Conservation (phyloP, 2,329 filamentous ascomycete genomes). For the Clarireedia sp. region DNA sequence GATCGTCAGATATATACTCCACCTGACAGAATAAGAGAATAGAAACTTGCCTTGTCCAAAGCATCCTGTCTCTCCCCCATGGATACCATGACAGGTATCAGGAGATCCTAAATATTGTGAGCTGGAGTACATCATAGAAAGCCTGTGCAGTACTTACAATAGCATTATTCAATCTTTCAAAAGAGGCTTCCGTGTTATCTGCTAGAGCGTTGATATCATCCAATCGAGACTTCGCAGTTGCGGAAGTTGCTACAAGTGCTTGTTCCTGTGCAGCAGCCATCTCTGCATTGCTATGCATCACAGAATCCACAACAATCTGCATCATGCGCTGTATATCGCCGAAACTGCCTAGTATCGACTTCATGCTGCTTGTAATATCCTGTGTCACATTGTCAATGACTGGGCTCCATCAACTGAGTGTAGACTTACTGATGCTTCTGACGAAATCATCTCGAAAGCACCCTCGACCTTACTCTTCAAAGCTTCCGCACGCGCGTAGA, state of each 20-base stretch:
- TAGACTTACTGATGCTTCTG: constrained; percentile 8
- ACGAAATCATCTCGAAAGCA: constrained; percentile 21
- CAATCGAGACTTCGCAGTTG: constrained; percentile 16
- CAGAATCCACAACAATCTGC: constrained; percentile 14
- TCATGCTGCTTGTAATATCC: constrained; percentile 2
- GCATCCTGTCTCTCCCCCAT: constrained; percentile 19
- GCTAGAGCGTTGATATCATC: constrained; percentile 18
- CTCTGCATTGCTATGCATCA: constrained; percentile 20
- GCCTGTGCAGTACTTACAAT: constrained; percentile 13
- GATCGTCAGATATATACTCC: neutral
- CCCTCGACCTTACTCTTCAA: constrained; percentile 19
- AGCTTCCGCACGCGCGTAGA: constrained; percentile 16
- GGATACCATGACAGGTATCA: constrained; percentile 17
- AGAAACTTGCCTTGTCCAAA: constrained; percentile 18
- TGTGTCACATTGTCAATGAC: neutral
- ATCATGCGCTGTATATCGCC: constrained; percentile 15
- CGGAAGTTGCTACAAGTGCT: constrained; percentile 19
- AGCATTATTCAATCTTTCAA: constrained; percentile 14
- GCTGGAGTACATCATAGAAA: constrained; percentile 1
- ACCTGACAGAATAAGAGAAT: neutral
- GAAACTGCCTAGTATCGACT: constrained; percentile 8
- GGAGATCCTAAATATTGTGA: constrained; percentile 12
- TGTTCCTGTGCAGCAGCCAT: constrained; percentile 25
- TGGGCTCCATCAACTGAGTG: neutral
- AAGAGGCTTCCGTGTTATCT: constrained; percentile 16